A percentile compares a stretch with the other conserved stretches of the same genome.
Conservation (phyloP, 1,284 basidiomycete genomes). For the Singerocomus inundabilis region DNA sequence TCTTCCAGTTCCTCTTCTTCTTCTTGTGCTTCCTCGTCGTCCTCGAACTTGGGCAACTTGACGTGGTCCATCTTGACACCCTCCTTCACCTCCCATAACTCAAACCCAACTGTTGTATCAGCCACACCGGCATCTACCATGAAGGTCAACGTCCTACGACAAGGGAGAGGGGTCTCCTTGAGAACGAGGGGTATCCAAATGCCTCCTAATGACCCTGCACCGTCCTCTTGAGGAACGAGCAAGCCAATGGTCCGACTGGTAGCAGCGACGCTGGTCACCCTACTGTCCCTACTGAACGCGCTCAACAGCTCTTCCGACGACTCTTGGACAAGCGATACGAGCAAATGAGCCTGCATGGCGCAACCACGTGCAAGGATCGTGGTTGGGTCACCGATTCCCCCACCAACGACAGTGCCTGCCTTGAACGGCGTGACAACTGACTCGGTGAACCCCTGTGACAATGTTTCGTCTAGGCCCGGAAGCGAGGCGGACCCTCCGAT, state of each 20-base stretch:
- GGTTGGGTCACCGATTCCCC: conserved; percentile 79
- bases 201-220: conserved; percentile 50
- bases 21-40: conserved; percentile 54
- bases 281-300: conserved; percentile 50
- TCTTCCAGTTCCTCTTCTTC: conserved; percentile 61
- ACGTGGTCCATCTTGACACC: conserved; percentile 75
- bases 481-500: conserved; percentile 87
- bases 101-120: conserved; percentile 61
- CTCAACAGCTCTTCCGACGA: conserved; percentile 48
- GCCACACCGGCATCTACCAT: conserved; percentile 62
- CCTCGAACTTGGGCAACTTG: conserved; percentile 47
- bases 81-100: conserved; percentile 88
- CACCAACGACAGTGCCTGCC: conserved; percentile 63
- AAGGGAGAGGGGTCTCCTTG: conserved; percentile 79
- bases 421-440: conserved; percentile 64
- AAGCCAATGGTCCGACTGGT: conserved; percentile 77
- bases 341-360: conserved; percentile 81
- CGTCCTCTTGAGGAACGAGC: conserved; percentile 65
- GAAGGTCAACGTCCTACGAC: conserved; percentile 68
- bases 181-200: conserved; percentile 67
- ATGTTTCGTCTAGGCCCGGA: conserved; percentile 78
- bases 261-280: conserved; percentile 47
- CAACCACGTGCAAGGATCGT: conserved; percentile 88
- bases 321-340: conserved; percentile 52
- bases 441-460: conserved; percentile 72